Conservation (phyloP, 2,329 filamentous ascomycete species). For the Penicillium freii region DNA sequence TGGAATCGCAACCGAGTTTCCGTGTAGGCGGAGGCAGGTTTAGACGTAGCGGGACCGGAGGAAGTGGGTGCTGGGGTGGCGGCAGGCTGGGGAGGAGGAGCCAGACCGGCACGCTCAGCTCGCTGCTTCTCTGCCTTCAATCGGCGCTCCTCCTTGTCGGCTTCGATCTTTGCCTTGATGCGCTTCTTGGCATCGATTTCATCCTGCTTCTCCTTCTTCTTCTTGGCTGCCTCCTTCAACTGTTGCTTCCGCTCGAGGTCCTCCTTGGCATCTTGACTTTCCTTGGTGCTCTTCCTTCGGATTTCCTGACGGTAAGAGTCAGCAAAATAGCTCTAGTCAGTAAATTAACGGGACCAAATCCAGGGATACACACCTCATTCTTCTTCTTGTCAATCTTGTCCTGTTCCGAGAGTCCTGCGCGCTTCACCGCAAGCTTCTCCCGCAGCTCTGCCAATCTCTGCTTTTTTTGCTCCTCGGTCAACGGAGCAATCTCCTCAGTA, state of each 20-base stretch:
- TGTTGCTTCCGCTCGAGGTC: constrained; percentile 84
- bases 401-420: constrained; percentile 62
- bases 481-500: constrained; percentile 82
- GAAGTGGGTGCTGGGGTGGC: constrained; percentile 45
- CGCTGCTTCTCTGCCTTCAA: constrained; percentile 82
- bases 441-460: constrained; percentile 73
- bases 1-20: constrained; percentile 82
- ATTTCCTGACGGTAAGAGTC: constrained; percentile 51
- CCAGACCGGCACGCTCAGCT: constrained; percentile 76
- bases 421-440: constrained; percentile 69
- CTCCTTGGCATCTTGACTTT: constrained; percentile 85
- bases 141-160: constrained; percentile 85
- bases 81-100: constrained; percentile 50
- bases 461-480: constrained; percentile 90
- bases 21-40: constrained; percentile 68
- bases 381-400: constrained; percentile 80
- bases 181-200: constrained; percentile 83
- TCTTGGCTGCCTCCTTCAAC: constrained; percentile 83
- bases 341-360: background rate
- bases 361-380: constrained; percentile 65
- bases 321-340: background rate
- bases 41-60: constrained; percentile 52
- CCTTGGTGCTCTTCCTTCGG: constrained; percentile 83
- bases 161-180: constrained; percentile 90
- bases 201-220: constrained; percentile 81